Evolutionary conservation across 257 asterid genomes (phyloP).

Genomic region (Euphrasia confusa): DNA sequence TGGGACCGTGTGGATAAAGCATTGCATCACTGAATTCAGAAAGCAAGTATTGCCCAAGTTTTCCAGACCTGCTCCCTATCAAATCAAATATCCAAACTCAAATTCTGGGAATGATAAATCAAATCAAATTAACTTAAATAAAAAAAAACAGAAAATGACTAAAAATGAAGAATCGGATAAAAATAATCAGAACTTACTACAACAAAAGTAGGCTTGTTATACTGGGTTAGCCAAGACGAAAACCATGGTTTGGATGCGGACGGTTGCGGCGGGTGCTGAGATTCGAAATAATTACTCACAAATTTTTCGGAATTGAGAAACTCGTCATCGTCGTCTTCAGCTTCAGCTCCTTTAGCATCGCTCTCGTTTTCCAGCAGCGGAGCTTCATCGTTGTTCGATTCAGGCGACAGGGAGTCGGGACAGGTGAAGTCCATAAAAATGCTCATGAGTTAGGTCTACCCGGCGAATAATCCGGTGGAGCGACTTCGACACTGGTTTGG

Average conservation of each 20-base stretch:
- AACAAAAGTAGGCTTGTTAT: conserved; percentile 16
- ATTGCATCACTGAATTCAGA: conserved; percentile 76
- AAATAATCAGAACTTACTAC: conserved; percentile 9
- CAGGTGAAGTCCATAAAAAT: background rate
- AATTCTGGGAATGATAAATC: background rate
- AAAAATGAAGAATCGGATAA: background rate
- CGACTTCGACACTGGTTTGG: background rate
- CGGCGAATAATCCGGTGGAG: background rate
- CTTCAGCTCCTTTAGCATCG: conserved; percentile 16
- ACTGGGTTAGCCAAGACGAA: conserved; percentile 9
- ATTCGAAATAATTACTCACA: conserved; percentile 10
- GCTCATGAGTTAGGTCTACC: background rate
- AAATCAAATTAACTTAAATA: background rate
- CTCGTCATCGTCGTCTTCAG: conserved; percentile 21
- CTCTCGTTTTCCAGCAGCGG: conserved; percentile 28
- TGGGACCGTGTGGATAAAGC: conserved; percentile 78
- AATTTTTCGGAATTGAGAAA: conserved; percentile 4
- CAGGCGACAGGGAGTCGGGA: conserved; percentile 27
- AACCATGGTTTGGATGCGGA: conserved; percentile 7
- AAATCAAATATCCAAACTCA: conserved; percentile 1
- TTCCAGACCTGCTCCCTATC: conserved; percentile 80
- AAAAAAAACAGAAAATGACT: background rate
- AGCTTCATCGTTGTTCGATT: conserved; percentile 22
- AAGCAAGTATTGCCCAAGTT: conserved; percentile 94
- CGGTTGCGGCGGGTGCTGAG: conserved; percentile 3